These are phyloP conservation scores for Paecilomyces niveus DNA, from an alignment of 2,329 filamentous ascomycete species.

Conservation along the genomic window DNA sequence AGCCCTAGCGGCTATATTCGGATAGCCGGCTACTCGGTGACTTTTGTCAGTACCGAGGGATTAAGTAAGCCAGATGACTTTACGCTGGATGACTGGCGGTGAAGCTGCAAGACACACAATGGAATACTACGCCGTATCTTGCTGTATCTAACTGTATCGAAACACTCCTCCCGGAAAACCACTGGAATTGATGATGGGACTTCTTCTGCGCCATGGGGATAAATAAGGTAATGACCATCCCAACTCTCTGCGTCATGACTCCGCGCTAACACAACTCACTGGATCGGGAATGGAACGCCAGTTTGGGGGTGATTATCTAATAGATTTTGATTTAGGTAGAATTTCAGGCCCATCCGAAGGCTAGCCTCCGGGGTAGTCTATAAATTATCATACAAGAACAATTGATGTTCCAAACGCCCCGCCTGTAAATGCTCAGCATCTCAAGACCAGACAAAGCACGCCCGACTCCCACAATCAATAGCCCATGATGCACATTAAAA, in stretches of 20 bases:
- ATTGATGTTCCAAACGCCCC: neutral
- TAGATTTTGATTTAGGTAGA: neutral
- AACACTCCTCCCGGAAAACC: too few species aligned
- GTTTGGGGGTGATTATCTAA: neutral
- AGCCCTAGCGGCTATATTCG: neutral
- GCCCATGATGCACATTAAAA: neutral
- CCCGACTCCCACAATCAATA: neutral
- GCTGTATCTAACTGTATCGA: too few species aligned
- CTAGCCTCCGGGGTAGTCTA: neutral
- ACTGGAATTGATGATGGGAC: too few species aligned
- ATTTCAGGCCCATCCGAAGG: neutral
- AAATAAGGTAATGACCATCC: too few species aligned
- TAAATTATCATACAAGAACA: neutral
- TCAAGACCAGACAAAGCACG: neutral
- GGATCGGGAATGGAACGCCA: too few species aligned
- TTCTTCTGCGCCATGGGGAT: too few species aligned
- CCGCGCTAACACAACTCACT: neutral
- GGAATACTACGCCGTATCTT: too few species aligned
- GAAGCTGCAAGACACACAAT: too few species aligned
- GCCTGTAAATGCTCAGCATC: neutral
- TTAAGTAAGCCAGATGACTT: too few species aligned
- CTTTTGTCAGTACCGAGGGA: too few species aligned
- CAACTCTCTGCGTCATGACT: neutral
- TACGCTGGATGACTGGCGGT: too few species aligned
- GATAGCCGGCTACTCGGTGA: neutral